Conservation (phyloP, 345 rosid species). For the Cardamine resedifolia region DNA sequence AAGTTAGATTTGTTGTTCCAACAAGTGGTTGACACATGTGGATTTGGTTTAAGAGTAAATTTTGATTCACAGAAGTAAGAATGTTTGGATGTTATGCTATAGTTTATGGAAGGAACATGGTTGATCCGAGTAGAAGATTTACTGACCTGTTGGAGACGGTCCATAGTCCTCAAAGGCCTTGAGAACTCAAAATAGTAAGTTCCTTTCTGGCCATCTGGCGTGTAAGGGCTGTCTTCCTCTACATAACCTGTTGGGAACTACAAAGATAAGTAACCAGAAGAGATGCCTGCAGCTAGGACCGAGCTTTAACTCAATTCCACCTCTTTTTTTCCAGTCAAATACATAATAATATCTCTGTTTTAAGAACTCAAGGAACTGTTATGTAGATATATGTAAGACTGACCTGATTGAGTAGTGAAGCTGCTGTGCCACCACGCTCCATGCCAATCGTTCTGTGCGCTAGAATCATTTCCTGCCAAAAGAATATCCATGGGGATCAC, state of each 20-base stretch:
- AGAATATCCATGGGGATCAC: slow-evolving; percentile 16
- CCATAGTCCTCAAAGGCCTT: slow-evolving; percentile 90
- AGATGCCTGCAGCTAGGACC: neutral
- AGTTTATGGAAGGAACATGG: neutral
- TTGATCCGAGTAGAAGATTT: slow-evolving; percentile 10
- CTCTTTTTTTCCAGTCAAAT: neutral
- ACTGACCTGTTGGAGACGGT: slow-evolving; percentile 87
- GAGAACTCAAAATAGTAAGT: slow-evolving; percentile 84
- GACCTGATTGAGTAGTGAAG: slow-evolving; percentile 68
- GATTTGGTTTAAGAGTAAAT: neutral
- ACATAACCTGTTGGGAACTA: slow-evolving; percentile 55
- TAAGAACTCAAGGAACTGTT: slow-evolving; percentile 5
- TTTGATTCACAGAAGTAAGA: slow-evolving; percentile 8
- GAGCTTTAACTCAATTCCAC: neutral
- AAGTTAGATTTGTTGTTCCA: neutral
- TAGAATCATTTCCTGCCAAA: slow-evolving; percentile 76
- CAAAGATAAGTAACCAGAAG: slow-evolving; percentile 13
- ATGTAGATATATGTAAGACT: slow-evolving; percentile 14
- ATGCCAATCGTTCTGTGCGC: slow-evolving; percentile 92
- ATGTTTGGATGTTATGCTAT: neutral
- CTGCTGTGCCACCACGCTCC: slow-evolving; percentile 98
- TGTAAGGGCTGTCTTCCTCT: slow-evolving; percentile 88
- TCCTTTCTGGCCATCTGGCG: slow-evolving; percentile 65
- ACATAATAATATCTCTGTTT: slow-evolving; percentile 7
- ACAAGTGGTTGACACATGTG: neutral